Evolutionary conservation across 441 rosid genomes (phyloP).

Genomic region (Euphorbia schlechtendalii): DNA sequence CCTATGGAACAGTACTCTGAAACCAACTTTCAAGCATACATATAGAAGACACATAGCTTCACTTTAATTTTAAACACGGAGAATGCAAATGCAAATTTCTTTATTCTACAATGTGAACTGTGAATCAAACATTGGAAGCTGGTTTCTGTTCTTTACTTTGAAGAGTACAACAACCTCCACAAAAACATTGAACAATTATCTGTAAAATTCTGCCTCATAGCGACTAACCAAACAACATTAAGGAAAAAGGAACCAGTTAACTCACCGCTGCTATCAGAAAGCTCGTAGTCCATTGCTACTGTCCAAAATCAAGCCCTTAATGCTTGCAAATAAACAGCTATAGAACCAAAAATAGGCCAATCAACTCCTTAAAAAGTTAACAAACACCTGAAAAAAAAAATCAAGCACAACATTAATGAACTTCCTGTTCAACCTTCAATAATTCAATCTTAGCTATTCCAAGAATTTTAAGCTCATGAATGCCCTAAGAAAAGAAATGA

Average conservation of each 20-base stretch:
- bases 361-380: slow-evolving; percentile 20
- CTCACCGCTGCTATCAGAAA: slow-evolving; percentile 89
- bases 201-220: not conserved
- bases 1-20: not conserved
- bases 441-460: slow-evolving; percentile 2
- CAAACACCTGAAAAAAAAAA: slow-evolving; percentile 17
- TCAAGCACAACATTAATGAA: not conserved
- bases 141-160: not conserved
- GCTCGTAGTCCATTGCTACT: slow-evolving; percentile 56
- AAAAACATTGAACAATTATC: not conserved
- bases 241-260: slow-evolving; percentile 10
- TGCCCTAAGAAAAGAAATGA: not conserved
- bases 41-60: not conserved
- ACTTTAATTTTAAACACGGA: not conserved
- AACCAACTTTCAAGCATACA: not conserved
- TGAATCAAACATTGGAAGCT: not conserved
- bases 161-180: not conserved
- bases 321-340: not conserved
- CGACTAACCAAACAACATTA: slow-evolving; percentile 5
- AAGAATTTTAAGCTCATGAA: slow-evolving; percentile 1
- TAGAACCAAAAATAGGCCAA: not conserved
- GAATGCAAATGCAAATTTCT: not conserved
- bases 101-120: not conserved
- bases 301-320: slow-evolving; percentile 25
- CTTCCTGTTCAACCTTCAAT: not conserved